Percentiles rank a stretch among this genome's conserved stretches.
Conservation (phyloP, 2,329 filamentous ascomycete species). For the Colletotrichum sp. region DNA sequence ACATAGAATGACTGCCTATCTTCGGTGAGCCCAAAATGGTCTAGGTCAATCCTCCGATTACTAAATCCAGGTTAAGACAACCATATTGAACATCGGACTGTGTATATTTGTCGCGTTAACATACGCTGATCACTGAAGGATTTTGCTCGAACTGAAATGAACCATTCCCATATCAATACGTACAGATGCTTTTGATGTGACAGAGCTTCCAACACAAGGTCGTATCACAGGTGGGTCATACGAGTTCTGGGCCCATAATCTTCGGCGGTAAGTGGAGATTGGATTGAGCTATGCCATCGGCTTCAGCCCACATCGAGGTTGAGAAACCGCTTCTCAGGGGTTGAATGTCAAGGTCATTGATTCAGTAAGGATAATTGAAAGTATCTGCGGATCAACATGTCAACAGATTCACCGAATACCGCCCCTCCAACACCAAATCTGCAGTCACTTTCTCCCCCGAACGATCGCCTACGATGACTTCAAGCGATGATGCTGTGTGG, state of each 20-base stretch:
- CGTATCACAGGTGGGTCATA: background rate
- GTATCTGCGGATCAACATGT: no score
- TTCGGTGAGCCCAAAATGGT: background rate
- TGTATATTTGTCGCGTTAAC: background rate
- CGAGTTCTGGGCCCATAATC: background rate
- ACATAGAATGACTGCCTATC: background rate
- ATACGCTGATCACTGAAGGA: background rate
- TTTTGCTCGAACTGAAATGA: background rate
- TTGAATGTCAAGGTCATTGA: no score
- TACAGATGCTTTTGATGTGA: background rate
- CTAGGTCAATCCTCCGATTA: background rate
- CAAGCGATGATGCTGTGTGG: background rate
- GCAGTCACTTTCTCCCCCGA: background rate
- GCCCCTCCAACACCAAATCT: no score
- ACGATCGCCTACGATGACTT: background rate
- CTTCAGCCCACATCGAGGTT: background rate
- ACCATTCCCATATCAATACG: background rate
- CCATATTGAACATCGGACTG: background rate
- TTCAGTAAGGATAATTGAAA: no score
- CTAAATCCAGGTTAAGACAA: background rate
- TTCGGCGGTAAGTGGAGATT: background rate
- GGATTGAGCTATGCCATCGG: background rate
- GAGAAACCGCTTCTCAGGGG: no score
- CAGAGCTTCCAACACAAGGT: background rate
- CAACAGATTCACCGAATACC: no score